phyloP scores from a whole-genome alignment of 345 rosid species.

The Abelmoschus esculentus region DNA sequence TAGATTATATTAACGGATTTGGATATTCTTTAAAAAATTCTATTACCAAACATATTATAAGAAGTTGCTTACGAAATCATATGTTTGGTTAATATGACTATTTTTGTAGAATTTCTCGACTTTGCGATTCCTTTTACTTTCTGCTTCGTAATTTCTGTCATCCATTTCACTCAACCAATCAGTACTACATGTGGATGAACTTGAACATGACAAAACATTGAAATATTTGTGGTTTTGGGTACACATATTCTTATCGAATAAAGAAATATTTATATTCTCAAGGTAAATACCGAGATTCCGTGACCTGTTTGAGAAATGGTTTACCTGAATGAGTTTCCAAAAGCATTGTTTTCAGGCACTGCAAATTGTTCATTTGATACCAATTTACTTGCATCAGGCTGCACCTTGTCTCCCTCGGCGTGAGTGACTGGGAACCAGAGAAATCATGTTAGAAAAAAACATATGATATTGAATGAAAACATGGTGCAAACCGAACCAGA shows the following conservation, averaged over 20 bases:
- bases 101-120: slow-evolving; percentile 51
- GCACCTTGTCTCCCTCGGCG: background rate
- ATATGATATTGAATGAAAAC: too few relatives aligned
- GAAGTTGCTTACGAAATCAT: slow-evolving; percentile 37
- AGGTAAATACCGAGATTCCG: too few relatives aligned
- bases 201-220: too few relatives aligned
- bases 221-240: too few relatives aligned
- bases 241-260: too few relatives aligned
- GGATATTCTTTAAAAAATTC: too few relatives aligned
- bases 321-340: slow-evolving; percentile 36
- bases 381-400: slow-evolving; percentile 3
- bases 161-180: too few relatives aligned
- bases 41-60: too few relatives aligned
- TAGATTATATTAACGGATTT: too few relatives aligned
- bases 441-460: too few relatives aligned
- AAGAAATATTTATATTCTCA: too few relatives aligned
- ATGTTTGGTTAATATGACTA: slow-evolving; percentile 52
- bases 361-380: slow-evolving; percentile 19
- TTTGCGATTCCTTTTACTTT: slow-evolving; percentile 31
- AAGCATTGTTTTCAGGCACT: slow-evolving; percentile 29
- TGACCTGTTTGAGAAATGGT: background rate
- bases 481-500: background rate
- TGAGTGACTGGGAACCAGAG: background rate
- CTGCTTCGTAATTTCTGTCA: slow-evolving; percentile 33
- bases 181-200: too few relatives aligned